Evolutionary conservation across 495 filamentous ascomycete genomes (phyloP), one percentile per base, ranked within the genome.

Genomic region (Apodospora peruviana): DNA sequence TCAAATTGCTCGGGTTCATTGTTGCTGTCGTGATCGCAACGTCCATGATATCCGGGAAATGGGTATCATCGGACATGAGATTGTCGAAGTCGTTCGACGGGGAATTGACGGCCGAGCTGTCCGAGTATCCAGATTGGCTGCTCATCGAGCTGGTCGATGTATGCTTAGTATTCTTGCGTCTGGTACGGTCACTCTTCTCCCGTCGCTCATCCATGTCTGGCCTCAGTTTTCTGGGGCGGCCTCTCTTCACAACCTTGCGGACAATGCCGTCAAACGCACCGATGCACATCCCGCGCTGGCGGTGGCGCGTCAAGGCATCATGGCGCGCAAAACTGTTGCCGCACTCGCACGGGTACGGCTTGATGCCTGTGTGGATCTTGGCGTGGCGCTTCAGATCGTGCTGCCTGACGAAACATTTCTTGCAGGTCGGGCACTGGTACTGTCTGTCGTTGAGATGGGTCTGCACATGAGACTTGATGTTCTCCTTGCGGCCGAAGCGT

Each of bases 391-490:
- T 98, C 48, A 97, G 80, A 61, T 98, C 93, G 62, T 98, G 94
- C 52, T 93, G 90, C 21, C 93, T 83, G 50, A 97, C 94, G 58
- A 98, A 98, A 65, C 88, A 88, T 65, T 96, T 96, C 20, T 83
- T 75, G 68, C 93, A 98, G 19, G 84, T 78, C 42, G 87, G 85
- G 63, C 93, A 98, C 58, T 83, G 81, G 69, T 84, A 98, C 61
- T 95, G 94, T 23, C 94, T 80, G 55, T 97, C 94, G 53, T 91
- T 91, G 46, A 98, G 83, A 61, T 98, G 93, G 1, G 93, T 96
- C 66, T 98, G 93, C 37, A 98, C 87, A 64, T 98, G 93, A 8
- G 90, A 91, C 60, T 91, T 94, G 72, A 96, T 94, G 66, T 98
- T 98, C 68, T 98, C 93, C 63, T 95, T 93, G 41, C 93, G 79